Evolutionary conservation across 2,329 filamentous ascomycete genomes (phyloP).

Genomic region (Alternaria viburni): DNA sequence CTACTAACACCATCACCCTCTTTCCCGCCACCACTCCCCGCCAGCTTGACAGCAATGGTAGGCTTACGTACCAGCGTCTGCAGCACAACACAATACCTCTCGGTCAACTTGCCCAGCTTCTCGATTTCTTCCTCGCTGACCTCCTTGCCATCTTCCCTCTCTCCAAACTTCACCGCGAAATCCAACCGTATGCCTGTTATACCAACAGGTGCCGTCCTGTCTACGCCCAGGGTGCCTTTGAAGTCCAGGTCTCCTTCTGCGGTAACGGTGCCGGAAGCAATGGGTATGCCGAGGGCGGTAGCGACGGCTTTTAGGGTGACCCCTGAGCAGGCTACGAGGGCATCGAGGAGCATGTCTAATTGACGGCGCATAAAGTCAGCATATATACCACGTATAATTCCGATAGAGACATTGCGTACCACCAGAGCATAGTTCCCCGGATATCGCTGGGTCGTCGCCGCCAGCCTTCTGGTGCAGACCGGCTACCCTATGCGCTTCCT

Average conservation of each 20-base stretch:
- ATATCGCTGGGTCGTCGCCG: constrained; percentile 51
- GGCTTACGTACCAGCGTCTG: constrained; percentile 44
- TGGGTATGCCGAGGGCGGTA: constrained; percentile 54
- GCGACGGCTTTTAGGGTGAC: constrained; percentile 60
- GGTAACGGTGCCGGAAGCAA: constrained; percentile 51
- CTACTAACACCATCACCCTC: constrained; percentile 9
- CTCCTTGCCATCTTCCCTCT: constrained; percentile 38
- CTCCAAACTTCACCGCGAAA: constrained; percentile 52
- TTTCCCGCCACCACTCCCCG: constrained; percentile 27
- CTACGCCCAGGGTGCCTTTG: constrained; percentile 57
- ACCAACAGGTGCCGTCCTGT: constrained; percentile 54
- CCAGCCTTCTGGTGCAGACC: constrained; percentile 58
- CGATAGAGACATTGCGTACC: constrained; percentile 14
- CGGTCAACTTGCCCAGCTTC: constrained; percentile 56
- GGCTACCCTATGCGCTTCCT: constrained; percentile 52
- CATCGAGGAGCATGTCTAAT: constrained; percentile 56
- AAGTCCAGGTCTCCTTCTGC: constrained; percentile 59
- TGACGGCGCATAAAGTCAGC: neutral
- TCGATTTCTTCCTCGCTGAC: constrained; percentile 53
- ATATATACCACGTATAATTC: neutral
- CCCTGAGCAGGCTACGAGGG: constrained; percentile 58
- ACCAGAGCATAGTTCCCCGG: constrained; percentile 57
- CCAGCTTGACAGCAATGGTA: constrained; percentile 32
- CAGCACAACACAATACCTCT: constrained; percentile 56
- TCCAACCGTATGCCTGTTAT: constrained; percentile 55